phyloP scores from a whole-genome alignment of 208 protist species.

The Zelonia costaricensis region DNA sequence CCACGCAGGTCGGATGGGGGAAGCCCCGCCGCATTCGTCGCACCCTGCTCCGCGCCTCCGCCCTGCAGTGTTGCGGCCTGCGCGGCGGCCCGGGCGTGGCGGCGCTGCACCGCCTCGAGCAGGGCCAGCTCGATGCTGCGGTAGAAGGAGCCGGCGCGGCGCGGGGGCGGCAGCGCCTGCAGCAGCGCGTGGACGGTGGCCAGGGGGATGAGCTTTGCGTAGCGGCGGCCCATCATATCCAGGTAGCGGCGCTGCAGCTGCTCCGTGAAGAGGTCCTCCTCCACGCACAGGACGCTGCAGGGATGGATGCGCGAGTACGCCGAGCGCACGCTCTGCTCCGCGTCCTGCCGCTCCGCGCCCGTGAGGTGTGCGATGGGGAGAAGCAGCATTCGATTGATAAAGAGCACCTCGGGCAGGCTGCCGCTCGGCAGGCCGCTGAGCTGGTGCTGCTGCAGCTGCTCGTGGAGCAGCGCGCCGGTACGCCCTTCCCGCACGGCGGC shows the following conservation, averaged over 20 bases:
- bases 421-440: slow-evolving; percentile 5
- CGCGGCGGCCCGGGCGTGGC: slow-evolving; percentile 20
- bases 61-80: slow-evolving; percentile 17
- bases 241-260: slow-evolving; percentile 50
- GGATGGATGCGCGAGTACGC: slow-evolving; percentile 53
- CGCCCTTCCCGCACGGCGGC: no score
- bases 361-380: slow-evolving; percentile 41
- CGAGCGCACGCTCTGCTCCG: slow-evolving; percentile 25
- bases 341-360: slow-evolving; percentile 18
- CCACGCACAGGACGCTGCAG: slow-evolving; percentile 59
- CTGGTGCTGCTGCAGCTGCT: slow-evolving; percentile 12
- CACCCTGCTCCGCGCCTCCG: background rate
- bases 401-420: slow-evolving; percentile 24
- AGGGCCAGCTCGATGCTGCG: slow-evolving; percentile 56
- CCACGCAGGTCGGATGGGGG: background rate
- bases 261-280: slow-evolving; percentile 40
- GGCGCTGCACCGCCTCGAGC: slow-evolving; percentile 38
- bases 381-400: slow-evolving; percentile 36
- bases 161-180: slow-evolving; percentile 43
- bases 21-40: background rate
- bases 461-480: no score
- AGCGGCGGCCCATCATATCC: slow-evolving; percentile 44
- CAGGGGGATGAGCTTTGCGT: slow-evolving; percentile 63
- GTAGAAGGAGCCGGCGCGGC: slow-evolving; percentile 66
- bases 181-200: slow-evolving; percentile 43